phyloP scores from a whole-genome alignment of 2,329 filamentous ascomycete genomes.

The Trichoderma simmonsii region DNA sequence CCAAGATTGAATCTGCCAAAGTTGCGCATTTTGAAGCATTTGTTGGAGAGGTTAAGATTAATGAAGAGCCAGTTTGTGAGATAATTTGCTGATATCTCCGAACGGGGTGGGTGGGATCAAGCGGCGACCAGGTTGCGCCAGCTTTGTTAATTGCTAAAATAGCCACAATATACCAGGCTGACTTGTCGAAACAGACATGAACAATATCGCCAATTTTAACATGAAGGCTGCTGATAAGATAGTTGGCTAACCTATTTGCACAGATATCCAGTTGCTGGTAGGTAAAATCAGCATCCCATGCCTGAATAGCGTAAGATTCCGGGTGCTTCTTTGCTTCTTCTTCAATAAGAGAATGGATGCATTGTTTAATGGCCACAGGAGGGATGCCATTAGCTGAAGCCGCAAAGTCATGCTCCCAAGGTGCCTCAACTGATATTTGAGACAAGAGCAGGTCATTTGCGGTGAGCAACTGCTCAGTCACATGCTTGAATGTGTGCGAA shows the following conservation, averaged over 20 bases:
- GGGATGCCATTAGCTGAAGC: too few relatives aligned
- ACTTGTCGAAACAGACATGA: constrained; percentile 16
- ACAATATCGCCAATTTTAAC: constrained; percentile 20
- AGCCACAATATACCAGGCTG: constrained; percentile 20
- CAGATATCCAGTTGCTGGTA: constrained; percentile 33
- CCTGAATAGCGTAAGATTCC: too few relatives aligned
- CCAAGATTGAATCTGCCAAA: too few relatives aligned
- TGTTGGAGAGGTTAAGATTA: background rate
- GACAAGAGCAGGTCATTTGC: background rate
- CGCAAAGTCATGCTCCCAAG: background rate
- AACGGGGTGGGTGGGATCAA: constrained; percentile 12
- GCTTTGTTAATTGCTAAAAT: constrained; percentile 20
- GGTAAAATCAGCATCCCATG: constrained; percentile 33
- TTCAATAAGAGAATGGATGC: constrained; percentile 14
- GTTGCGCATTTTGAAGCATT: background rate
- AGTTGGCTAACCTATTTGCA: constrained; percentile 12
- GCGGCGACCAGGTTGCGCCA: constrained; percentile 19
- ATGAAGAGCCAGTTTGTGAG: background rate
- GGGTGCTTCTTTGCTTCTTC: background rate
- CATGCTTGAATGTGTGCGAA: background rate
- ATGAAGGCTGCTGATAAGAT: background rate
- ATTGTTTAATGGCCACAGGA: too few relatives aligned
- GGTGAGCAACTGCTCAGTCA: background rate
- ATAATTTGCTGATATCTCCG: background rate
- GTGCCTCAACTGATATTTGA: background rate